Evolutionary conservation across 805 yeast genomes (phyloP).

Genomic region (Saturnispora gosingensis): DNA sequence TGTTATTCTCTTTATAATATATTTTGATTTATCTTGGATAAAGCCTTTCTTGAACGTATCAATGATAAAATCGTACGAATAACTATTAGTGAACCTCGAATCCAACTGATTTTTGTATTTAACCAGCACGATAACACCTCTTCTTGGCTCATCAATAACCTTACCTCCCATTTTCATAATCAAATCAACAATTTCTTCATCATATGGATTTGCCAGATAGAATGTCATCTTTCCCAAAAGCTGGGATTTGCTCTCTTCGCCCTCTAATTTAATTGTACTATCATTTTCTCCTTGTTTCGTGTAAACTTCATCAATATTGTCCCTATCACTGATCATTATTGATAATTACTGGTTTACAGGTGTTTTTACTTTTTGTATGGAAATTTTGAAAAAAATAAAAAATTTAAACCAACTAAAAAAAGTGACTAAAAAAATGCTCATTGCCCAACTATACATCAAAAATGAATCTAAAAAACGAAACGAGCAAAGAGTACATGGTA

Average conservation of each 20-base stretch:
- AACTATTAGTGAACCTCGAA: constrained; percentile 9
- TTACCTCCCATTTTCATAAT: constrained; percentile 1
- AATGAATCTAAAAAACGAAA: not conserved
- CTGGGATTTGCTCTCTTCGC: not conserved
- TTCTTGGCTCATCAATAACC: constrained; percentile 1
- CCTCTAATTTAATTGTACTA: not conserved
- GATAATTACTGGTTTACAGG: constrained; percentile 1
- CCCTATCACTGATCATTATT: not conserved
- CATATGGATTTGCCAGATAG: not conserved
- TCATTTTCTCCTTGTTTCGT: not conserved
- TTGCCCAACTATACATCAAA: not conserved
- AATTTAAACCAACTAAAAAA: not conserved
- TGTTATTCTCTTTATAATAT: constrained; percentile 8
- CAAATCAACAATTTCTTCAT: not conserved
- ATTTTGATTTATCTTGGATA: constrained; percentile 15
- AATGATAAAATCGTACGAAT: constrained; percentile 18
- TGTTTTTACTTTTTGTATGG: not conserved
- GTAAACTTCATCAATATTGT: not conserved
- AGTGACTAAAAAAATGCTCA: not conserved
- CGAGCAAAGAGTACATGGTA: constrained; percentile 8
- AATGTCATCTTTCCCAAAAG: not conserved
- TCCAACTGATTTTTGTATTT: not conserved
- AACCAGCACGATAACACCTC: not conserved
- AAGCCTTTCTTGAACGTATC: constrained; percentile 15
- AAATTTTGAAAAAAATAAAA: not conserved